Conservation (phyloP, 177 flowering plant species). For the Tripterygium wilfordii region DNA sequence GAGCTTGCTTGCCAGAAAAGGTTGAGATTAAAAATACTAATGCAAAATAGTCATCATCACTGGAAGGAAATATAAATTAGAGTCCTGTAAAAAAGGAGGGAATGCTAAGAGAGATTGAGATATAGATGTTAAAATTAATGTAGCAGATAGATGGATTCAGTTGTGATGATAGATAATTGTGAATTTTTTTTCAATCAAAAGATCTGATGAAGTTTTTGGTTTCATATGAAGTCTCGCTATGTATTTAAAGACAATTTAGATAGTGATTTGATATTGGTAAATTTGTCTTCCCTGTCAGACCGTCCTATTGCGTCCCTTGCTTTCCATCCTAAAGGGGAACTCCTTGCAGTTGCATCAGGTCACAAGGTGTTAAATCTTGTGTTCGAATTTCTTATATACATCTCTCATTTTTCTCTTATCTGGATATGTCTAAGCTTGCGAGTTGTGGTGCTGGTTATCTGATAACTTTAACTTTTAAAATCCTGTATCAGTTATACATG, state of each 20-base stretch:
- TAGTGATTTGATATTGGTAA: conserved; percentile 1
- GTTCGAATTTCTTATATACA: neutral
- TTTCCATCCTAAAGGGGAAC: conserved; percentile 91
- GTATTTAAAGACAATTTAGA: too few species aligned
- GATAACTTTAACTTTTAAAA: conserved; percentile 7
- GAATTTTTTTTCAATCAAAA: neutral
- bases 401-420: neutral
- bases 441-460: neutral
- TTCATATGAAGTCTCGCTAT: too few species aligned
- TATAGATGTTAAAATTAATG: too few species aligned
- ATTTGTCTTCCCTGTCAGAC: conserved; percentile 32
- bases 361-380: conserved; percentile 68
- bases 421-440: neutral
- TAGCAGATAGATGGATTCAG: too few species aligned
- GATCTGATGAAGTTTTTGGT: neutral
- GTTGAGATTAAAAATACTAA: too few species aligned
- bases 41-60: too few species aligned
- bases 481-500: conserved; percentile 60
- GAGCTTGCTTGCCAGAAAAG: too few species aligned
- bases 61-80: too few species aligned
- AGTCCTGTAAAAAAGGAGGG: too few species aligned
- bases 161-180: neutral
- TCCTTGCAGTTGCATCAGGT: conserved; percentile 97
- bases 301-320: conserved; percentile 99
- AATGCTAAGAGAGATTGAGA: too few species aligned